Base-by-base conservation (phyloP, 2,329 filamentous ascomycete species). In the Karstenula rhodostoma region DNA sequence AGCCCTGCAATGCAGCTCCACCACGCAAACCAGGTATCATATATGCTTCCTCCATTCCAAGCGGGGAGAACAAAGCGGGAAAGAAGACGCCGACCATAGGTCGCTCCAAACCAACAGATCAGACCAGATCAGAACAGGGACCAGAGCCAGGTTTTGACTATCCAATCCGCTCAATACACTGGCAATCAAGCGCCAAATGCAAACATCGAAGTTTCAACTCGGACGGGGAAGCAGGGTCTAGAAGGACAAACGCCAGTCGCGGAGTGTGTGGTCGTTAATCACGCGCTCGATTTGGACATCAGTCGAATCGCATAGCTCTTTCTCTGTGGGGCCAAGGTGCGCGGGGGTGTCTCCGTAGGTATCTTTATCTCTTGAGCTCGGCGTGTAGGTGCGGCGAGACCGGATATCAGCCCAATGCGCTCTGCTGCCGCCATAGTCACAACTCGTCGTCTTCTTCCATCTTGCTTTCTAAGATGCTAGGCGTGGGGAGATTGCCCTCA, bases 361-460 rank as follows among this genome's bases (percentile, higher is more conserved):
- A 19, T 37, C 13, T 15, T 9, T 32, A 19, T 22, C 13, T 15
- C 12, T 51, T 32, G 47, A 19, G 48, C 42, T 44, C 42, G 42
- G 5, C n/a, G 40, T 44, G 19, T 8, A 12, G 22, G 12, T 46
- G 37, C 12, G 35, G 35, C 42, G 42, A 44, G n/a, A n/a, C 19
- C 19, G 19, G 46, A 37, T 9, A 19, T 58, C 47, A 67, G 2
- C 68, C 72, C 43, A 77, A 66, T 17, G 68, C 68, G 33, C 63
- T 59, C 61, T 73, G 72, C 62, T 70, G 52, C 25, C 63, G 56
- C 64, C 60, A 67, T 22, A 70, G 67, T 80, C 77, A 82, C 74
- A 82, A 72, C 65, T 82, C 80, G 51, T 82, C 80, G 33, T 82
- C 80, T 40, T 79, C 76, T 44, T 80, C 78, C 69, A 77, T 77